Evolutionary conservation across 2,329 filamentous ascomycete species (phyloP), one percentile per base, ranked within the genome.

Genomic region (Colletotrichum agaves): DNA sequence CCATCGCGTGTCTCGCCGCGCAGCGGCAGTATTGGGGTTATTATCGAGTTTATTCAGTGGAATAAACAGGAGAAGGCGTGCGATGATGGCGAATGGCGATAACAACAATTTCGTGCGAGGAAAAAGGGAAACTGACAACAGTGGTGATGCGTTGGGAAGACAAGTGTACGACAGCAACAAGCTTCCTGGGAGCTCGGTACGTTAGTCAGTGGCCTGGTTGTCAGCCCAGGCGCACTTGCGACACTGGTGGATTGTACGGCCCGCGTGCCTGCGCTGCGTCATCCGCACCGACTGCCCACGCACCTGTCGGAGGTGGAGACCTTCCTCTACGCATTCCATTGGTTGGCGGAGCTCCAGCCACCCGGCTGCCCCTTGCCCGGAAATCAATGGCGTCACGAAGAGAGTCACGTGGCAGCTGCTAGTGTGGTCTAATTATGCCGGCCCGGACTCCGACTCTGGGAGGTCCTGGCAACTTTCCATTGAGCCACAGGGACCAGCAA

Each of bases 311-410:
- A 23, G 19, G 53, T 57, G 53, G 53, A 43, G 39, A 57, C 53
- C 53, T 57, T 21, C 37, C 13, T 19, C 19, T 57, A 31, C 13
- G 43, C 59, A 31, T 63, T 53, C 44, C 37, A 63, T 67, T 67
- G 60, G 64, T 7, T 12, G 19, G 37, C 52, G 39, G 8, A 13
- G 5, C 23, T 6, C 60, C 64, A 67, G 52, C 52, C 64, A 64
- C 46, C 13, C 55, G 60, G 23, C 27, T 27, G 27, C 6, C 27
- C 27, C 27, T 27, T 27, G 5, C 44, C 31, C 44, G 35, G 17
- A 41, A 15, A 43, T 67, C 64, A 39, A 67, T 67, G 64, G 52
- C 63, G 63, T 67, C 63, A 67, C 64, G 46, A 53, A 15, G 1
- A 21, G 3, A 17, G 27, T 64, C 64, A 67, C 64, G 64, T 67